Evolutionary conservation across 139 green algal species (phyloP), one percentile per base, ranked within the genome.

Genomic region (Chlamydomonas sp.): DNA sequence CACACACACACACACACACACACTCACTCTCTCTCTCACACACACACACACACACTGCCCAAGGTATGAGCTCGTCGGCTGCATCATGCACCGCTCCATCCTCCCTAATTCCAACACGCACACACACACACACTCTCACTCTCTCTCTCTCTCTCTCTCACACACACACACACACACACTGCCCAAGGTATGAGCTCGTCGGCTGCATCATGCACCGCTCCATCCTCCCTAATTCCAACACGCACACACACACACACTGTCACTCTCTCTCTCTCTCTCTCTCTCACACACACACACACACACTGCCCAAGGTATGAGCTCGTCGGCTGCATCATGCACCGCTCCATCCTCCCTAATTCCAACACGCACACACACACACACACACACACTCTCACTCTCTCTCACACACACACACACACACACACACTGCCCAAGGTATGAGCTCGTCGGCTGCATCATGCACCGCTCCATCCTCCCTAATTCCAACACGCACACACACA

Each of bases 61-160:
- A n/a, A n/a, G n/a, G n/a, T n/a, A n/a, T n/a, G n/a, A n/a, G n/a
- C 43, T 26, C 13, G 43, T 13, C 43, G 20, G 43, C 16, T 54
- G 20, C 43, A 13, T 26, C 16, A 54, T 54, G 43, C 13, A 54
- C 13, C 43, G 13, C 43, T 54, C 43, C 43, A 13, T 20, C 43
- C 43, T 20, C 43, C 43, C 43, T n/a, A n/a, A n/a, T n/a, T n/a
- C 43, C 43, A 13, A 13, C 43, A 54, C 43, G 20, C 43, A 54
- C 43, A 54, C 43, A 54, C 43, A 54, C 43, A 54, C 43, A 54
- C 43, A 26, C 43, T 54, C 43, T 54, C 43, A 54, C 43, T 13
- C 43, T 26, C 43, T 20, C 43, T 26, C 43, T n/a, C n/a, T n/a
- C 43, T 54, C 20, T 20, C 43, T 26, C 43, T 26, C 43, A 54